phyloP scores from a whole-genome alignment of 371 early-diverging fungal genomes.

The Actinomortierella wolfii region DNA sequence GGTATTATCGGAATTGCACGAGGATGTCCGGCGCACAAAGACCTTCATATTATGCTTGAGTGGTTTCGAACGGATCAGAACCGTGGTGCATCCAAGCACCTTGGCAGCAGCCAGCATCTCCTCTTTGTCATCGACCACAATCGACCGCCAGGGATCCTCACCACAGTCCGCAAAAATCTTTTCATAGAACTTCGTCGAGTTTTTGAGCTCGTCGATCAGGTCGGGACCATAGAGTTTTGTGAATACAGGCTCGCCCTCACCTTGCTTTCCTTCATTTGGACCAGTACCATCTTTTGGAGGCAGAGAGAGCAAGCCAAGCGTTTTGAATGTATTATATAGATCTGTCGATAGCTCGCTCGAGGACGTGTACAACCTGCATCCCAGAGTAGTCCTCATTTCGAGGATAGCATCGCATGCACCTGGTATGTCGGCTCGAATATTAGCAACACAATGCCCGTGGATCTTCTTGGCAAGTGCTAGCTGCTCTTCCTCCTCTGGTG shows the following conservation, averaged over 20 bases:
- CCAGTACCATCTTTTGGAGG: background rate
- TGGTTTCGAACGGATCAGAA: constrained; percentile 24
- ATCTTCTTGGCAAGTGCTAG: constrained; percentile 14
- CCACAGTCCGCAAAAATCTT: constrained; percentile 24
- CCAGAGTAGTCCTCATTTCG: constrained; percentile 17
- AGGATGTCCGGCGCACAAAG: constrained; percentile 6
- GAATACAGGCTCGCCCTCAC: constrained; percentile 11
- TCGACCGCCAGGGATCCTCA: constrained; percentile 14
- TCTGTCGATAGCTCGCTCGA: constrained; percentile 27
- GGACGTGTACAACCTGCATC: constrained; percentile 29
- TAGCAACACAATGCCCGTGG: constrained; percentile 17
- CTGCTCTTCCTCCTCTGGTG: constrained; percentile 26
- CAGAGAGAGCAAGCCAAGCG: constrained; percentile 12
- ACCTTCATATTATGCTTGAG: constrained; percentile 18
- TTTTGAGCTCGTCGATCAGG: constrained; percentile 18
- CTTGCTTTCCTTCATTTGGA: background rate
- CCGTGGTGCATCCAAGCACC: constrained; percentile 26
- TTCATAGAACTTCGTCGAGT: constrained; percentile 26
- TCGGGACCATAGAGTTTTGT: constrained; percentile 36
- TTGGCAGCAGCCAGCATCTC: constrained; percentile 36
- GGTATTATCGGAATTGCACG: background rate
- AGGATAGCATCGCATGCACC: constrained; percentile 37
- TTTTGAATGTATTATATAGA: constrained; percentile 2
- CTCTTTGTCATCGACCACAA: constrained; percentile 42
- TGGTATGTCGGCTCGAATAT: constrained; percentile 25